Conservation (phyloP, 2,329 filamentous ascomycete genomes). For the Fusarium chaquense region DNA sequence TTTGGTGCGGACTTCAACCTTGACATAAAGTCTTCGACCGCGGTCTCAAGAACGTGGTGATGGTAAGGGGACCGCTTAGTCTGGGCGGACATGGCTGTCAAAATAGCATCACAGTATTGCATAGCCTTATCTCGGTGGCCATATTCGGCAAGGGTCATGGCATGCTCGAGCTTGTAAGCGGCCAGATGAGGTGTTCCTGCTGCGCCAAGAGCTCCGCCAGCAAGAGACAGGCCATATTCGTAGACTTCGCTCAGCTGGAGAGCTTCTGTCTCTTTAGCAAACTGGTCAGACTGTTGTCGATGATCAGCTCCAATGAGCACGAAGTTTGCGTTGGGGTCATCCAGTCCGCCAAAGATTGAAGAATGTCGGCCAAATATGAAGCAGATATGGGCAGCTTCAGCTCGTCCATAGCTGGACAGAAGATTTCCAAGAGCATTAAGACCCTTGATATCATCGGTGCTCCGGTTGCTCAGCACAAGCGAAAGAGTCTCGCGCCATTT, state of each 20-base stretch:
- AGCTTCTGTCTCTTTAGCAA: slow-evolving; percentile 83
- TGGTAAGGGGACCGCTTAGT: slow-evolving; percentile 91
- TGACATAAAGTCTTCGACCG: slow-evolving; percentile 85
- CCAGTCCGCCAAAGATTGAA: slow-evolving; percentile 81
- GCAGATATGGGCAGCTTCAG: slow-evolving; percentile 94
- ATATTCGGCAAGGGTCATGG: slow-evolving; percentile 83
- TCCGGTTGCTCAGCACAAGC: slow-evolving; percentile 89
- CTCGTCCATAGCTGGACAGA: slow-evolving; percentile 84
- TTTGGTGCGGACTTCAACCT: slow-evolving; percentile 88
- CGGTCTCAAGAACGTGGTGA: slow-evolving; percentile 77
- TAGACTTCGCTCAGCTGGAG: slow-evolving; percentile 97
- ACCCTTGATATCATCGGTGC: slow-evolving; percentile 79
- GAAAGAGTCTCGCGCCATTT: slow-evolving; percentile 94
- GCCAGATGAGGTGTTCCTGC: slow-evolving; percentile 83
- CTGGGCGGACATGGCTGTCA: slow-evolving; percentile 78
- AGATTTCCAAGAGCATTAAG: slow-evolving; percentile 84
- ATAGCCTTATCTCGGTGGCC: slow-evolving; percentile 86
- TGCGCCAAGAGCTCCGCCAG: slow-evolving; percentile 63
- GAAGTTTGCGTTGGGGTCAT: slow-evolving; percentile 82
- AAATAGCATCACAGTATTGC: slow-evolving; percentile 90
- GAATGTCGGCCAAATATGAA: slow-evolving; percentile 84
- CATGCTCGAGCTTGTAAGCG: slow-evolving; percentile 91
- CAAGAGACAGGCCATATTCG: slow-evolving; percentile 86
- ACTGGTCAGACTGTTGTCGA: slow-evolving; percentile 74
- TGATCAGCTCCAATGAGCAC: slow-evolving; percentile 90